These are phyloP conservation scores for Viola odorata DNA, from an alignment of 345 rosid species.

Conservation along the genomic window DNA sequence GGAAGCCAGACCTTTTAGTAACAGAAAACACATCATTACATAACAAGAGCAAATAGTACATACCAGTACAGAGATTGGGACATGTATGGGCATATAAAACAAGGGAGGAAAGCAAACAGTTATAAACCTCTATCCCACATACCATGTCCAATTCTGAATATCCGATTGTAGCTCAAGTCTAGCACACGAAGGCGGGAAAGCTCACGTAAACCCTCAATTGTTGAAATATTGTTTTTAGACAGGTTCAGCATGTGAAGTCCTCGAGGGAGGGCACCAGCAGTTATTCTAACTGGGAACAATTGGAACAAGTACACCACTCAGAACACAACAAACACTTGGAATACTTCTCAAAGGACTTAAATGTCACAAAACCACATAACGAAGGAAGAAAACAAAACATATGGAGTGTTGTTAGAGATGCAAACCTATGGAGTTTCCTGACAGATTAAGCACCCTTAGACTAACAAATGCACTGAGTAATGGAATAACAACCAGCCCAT, in stretches of 20 bases:
- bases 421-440: slow-evolving; percentile 85
- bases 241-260: slow-evolving; percentile 77
- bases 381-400: background rate
- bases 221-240: slow-evolving; percentile 73
- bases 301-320: too few species aligned
- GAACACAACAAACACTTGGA: too few species aligned
- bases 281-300: slow-evolving; percentile 53
- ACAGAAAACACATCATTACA: background rate
- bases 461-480: slow-evolving; percentile 68
- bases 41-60: background rate
- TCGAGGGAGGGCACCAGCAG: slow-evolving; percentile 87
- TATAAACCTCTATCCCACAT: slow-evolving; percentile 11
- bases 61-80: background rate
- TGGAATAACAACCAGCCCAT: slow-evolving; percentile 69
- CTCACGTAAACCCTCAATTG: slow-evolving; percentile 88
- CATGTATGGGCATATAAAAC: background rate
- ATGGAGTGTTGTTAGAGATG: background rate
- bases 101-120: background rate
- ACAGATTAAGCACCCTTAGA: slow-evolving; percentile 78
- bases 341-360: background rate
- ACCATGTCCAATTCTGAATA: slow-evolving; percentile 91
- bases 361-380: background rate
- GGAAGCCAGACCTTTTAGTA: slow-evolving; percentile 69
- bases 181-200: slow-evolving; percentile 87
- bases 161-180: slow-evolving; percentile 85